These are phyloP conservation scores for Apophysomyces sp. DNA, from an alignment of 371 early-diverging fungal genomes.

Conservation along the genomic window DNA sequence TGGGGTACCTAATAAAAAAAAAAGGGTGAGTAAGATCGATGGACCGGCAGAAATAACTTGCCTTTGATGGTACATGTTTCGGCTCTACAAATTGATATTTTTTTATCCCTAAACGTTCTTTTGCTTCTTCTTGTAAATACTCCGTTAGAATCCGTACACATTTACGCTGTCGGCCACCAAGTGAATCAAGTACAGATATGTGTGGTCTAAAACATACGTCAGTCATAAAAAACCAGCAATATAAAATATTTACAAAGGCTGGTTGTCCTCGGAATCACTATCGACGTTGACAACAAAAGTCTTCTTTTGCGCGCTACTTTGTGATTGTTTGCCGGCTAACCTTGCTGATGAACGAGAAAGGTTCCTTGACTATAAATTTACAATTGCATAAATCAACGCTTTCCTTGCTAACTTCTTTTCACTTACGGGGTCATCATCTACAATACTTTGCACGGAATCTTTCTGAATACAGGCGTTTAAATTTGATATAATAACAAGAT, in stretches of 20 bases:
- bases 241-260: neutral
- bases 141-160: slow-evolving; percentile 37
- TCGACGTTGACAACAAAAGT: neutral
- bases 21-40: slow-evolving; percentile 35
- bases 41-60: slow-evolving; percentile 19
- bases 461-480: slow-evolving; percentile 22
- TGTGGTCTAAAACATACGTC: slow-evolving; percentile 16
- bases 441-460: neutral
- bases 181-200: slow-evolving; percentile 55
- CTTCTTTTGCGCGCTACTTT: neutral
- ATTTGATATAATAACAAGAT: slow-evolving; percentile 65
- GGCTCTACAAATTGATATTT: neutral
- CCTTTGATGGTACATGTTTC: slow-evolving; percentile 8
- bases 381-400: neutral
- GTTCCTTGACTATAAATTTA: neutral
- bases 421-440: neutral
- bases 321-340: neutral
- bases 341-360: neutral
- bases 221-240: neutral
- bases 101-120: slow-evolving; percentile 18
- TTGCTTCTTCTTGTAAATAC: slow-evolving; percentile 36
- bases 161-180: slow-evolving; percentile 41
- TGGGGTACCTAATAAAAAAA: slow-evolving; percentile 31
- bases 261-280: neutral
- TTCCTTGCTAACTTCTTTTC: neutral